Evolutionary conservation across 257 asterid genomes (phyloP), one percentile per base, ranked within the genome.

Genomic region (Gentiana macrophylla): DNA sequence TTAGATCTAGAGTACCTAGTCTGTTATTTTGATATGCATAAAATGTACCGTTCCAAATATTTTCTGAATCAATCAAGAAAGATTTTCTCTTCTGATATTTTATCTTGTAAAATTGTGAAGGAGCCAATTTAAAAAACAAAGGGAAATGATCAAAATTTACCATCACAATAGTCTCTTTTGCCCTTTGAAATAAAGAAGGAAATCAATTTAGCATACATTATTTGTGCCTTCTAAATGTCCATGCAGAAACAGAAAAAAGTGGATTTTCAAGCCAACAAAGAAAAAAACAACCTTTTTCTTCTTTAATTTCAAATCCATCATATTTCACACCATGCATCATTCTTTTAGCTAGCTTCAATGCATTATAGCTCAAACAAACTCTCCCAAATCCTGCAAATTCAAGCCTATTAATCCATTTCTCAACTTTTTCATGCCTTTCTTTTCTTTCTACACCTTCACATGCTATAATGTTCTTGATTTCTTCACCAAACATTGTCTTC

Each of bases 261-360:
- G 89, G 78, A 43, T 72, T 81, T 57, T 81, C 78, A 11, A 78
- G 89, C 89, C 89, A 81, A 63, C 83, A 79, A 50, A 81, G 78
- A 8, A 79, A 43, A 58, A 76, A 68, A 62, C 77, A 79, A 3
- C 89, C 86, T 13, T 76, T 72, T 33, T 76, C 74, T 10, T 79
- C 86, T 72, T 65, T 74, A 11, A 79, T 68, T 51, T 63, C 72
- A 41, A 71, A 76, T 8, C 89, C 83, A 47, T 72, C 76, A 9
- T 68, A 76, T 63, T 73, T 76, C 57, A 60, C 62, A 60, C 78
- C 72, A 45, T 76, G 80, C 68, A 81, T 54, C 62, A 81, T 57
- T 57, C 79, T 76, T 71, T 61, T 76, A 1, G 79, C 89, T 50
- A 74, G 81, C 59, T 73, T 1, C 86, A 81, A 76, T 6, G 60